Evolutionary conservation across 2,329 filamentous ascomycete species (phyloP), one percentile per base, ranked within the genome.

Genomic region (Teratosphaeria zuluensis): DNA sequence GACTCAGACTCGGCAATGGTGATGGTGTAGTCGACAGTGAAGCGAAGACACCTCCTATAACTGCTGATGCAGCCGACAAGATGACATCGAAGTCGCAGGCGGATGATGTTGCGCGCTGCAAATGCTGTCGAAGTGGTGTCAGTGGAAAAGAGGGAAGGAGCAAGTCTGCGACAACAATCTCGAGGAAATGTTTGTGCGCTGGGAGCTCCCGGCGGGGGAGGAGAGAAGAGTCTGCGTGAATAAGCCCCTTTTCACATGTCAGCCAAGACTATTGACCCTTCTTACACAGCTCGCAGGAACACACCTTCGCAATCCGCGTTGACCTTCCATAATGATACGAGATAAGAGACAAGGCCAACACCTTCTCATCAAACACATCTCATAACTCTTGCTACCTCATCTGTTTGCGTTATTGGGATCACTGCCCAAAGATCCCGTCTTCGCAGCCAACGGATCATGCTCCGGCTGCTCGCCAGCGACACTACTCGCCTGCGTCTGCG

Each of bases 391-490:
- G 19, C 42, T 21, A 48, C 42, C n/a, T 48, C 19, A 48, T 21
- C 42, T 48, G 42, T n/a, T 48, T n/a, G n/a, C 19, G 42, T n/a
- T 19, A 21, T 21, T 21, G n/a, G 42, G 42, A 48, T 48, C 42
- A 14, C 14, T 16, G 35, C 35, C 35, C 35, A 42, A 16, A 12
- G 35, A 4, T 6, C 11, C 12, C 35, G 35, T 42, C 35, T 42
- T 12, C 12, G 35, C 35, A 16, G n/a, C 7, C 35, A 56, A 48
- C 33, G 54, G 54, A 54, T 59, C 58, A 54, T 59, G 58, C 46
- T 57, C 58, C 21, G 48, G 42, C 58, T 59, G 58, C 52, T 54
- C 46, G 6, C 42, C 42, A 7, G 24, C 21, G 6, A 33, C 9
- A 5, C 28, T 32, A 30, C 51, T 33, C 51, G 31, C 19, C 11